phyloP scores from a whole-genome alignment of 805 yeast species.

The Saccharomycopsis oosterbeekiorum region DNA sequence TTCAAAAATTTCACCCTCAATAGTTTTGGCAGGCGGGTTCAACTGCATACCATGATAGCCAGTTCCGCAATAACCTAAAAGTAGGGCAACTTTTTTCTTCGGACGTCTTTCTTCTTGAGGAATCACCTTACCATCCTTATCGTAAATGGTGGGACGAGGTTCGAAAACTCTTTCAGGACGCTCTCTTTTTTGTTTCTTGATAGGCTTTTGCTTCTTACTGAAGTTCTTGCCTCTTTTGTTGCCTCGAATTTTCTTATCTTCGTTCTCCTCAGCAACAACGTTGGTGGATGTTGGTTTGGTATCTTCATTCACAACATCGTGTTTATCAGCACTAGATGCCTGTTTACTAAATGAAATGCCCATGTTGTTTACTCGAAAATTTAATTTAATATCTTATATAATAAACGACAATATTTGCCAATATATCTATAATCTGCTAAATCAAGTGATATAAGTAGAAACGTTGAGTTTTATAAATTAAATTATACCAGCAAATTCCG shows the following conservation, averaged over 20 bases:
- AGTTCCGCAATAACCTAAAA: slow-evolving; percentile 92
- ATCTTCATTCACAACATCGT: neutral
- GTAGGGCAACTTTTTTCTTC: slow-evolving; percentile 79
- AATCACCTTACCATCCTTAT: slow-evolving; percentile 53
- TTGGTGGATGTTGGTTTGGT: neutral
- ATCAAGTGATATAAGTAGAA: neutral
- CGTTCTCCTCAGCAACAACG: neutral
- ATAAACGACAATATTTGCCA: too few species aligned
- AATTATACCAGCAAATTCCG: neutral
- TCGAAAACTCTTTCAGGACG: slow-evolving; percentile 3
- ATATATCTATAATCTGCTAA: too few species aligned
- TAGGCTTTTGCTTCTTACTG: neutral
- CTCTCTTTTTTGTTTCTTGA: neutral
- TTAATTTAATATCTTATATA: neutral
- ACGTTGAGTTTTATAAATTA: neutral
- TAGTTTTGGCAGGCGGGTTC: slow-evolving; percentile 80
- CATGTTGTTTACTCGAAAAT: neutral
- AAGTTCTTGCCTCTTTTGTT: neutral
- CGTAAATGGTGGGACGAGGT: slow-evolving; percentile 28
- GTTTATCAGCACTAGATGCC: neutral
- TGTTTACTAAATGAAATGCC: neutral
- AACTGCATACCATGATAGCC: slow-evolving; percentile 96
- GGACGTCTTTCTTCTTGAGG: slow-evolving; percentile 54
- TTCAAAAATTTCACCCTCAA: slow-evolving; percentile 78
- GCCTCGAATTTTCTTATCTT: neutral